Conservation (phyloP, 768 basidiomycete species). For the Serendipita sp. region DNA sequence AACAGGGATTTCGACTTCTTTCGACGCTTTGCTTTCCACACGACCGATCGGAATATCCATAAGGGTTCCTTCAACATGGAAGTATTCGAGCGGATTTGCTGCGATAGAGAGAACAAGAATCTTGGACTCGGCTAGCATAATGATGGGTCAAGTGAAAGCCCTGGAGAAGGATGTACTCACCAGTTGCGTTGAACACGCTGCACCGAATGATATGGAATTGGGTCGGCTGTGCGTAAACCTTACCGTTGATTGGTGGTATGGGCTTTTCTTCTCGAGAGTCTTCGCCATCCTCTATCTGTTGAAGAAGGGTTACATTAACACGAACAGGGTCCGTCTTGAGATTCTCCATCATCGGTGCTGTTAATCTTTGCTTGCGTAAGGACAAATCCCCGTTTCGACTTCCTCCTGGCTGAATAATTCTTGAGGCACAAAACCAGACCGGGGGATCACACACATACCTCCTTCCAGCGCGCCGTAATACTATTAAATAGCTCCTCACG, state of each 20-base stretch:
- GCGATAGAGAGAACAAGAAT: conserved; percentile 38
- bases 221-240: conserved; percentile 37
- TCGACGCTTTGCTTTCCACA: conserved; percentile 38
- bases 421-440: background rate
- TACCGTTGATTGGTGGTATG: conserved; percentile 22
- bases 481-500: conserved; percentile 67
- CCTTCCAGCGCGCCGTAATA: conserved; percentile 64
- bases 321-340: conserved; percentile 51
- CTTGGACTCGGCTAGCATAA: conserved; percentile 30
- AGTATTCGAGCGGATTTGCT: conserved; percentile 42
- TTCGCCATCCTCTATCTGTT: conserved; percentile 15
- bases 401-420: conserved; percentile 48
- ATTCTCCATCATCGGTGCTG: conserved; percentile 60
- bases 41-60: conserved; percentile 46
- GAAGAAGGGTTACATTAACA: conserved; percentile 37
- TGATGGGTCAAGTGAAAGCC: background rate
- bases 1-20: conserved; percentile 37
- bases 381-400: conserved; percentile 59
- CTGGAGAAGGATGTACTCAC: conserved; percentile 28
- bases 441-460: conserved; percentile 36
- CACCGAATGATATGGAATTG: conserved; percentile 47
- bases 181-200: conserved; percentile 44
- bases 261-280: conserved; percentile 7
- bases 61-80: conserved; percentile 53
- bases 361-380: conserved; percentile 61